Evolutionary conservation across 192 early-diverging fungal species (phyloP).

Genomic region (Powellomyces hirtus): DNA sequence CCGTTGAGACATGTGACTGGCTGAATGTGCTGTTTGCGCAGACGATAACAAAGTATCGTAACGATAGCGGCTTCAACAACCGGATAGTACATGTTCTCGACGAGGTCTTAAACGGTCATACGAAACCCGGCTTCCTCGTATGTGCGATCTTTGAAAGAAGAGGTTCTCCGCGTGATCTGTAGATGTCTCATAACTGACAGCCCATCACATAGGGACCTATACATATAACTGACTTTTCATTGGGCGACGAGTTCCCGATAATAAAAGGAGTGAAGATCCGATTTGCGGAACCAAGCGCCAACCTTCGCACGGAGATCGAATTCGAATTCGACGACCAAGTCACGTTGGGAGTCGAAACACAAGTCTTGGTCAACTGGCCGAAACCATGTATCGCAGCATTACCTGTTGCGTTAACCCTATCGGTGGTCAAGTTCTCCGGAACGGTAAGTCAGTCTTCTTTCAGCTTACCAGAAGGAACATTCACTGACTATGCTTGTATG

Average conservation of each 20-base stretch:
- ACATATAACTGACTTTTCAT: slow-evolving; percentile 54
- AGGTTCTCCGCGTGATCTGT: no score
- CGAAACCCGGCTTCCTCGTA: slow-evolving; percentile 72
- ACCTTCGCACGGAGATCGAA: slow-evolving; percentile 72
- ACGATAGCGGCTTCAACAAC: slow-evolving; percentile 67
- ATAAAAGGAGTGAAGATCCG: slow-evolving; percentile 41
- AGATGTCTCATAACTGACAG: not conserved
- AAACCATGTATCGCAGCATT: slow-evolving; percentile 81
- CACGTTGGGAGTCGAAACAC: slow-evolving; percentile 90
- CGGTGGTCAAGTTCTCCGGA: slow-evolving; percentile 85
- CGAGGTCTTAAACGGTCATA: slow-evolving; percentile 64
- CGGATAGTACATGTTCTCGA: slow-evolving; percentile 65
- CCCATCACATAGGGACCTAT: slow-evolving; percentile 55
- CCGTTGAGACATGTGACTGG: slow-evolving; percentile 75
- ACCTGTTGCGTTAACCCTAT: slow-evolving; percentile 83
- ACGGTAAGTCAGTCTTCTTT: slow-evolving; percentile 59
- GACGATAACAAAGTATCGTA: slow-evolving; percentile 68
- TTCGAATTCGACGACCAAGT: slow-evolving; percentile 90
- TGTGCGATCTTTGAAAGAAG: no score
- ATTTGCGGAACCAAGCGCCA: slow-evolving; percentile 41
- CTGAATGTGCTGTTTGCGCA: slow-evolving; percentile 80
- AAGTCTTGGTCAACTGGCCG: slow-evolving; percentile 95
- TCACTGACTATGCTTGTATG: not conserved
- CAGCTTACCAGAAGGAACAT: not conserved
- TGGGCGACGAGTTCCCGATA: slow-evolving; percentile 58